Conservation (phyloP, 2,329 filamentous ascomycete genomes). For the Knoxdaviesia capensis region DNA sequence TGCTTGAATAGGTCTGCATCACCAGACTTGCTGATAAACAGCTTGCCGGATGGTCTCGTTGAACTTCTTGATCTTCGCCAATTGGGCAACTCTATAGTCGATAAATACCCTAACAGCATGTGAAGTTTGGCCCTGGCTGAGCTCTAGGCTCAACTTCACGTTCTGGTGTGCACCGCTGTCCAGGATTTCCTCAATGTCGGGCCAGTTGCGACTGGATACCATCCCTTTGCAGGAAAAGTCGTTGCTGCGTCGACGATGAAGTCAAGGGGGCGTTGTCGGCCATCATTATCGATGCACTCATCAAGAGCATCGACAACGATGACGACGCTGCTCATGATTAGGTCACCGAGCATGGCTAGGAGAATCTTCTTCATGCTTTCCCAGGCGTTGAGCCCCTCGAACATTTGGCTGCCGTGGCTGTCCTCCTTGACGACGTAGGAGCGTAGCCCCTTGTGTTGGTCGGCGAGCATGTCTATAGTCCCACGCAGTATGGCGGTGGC, state of each 20-base stretch:
- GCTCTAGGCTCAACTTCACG: constrained; percentile 7
- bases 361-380: constrained; percentile 17
- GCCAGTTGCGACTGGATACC: constrained; percentile 21
- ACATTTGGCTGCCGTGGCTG: constrained; percentile 12
- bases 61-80: constrained; percentile 6
- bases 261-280: constrained; percentile 13
- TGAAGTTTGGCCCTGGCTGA: constrained; percentile 13
- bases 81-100: constrained; percentile 9
- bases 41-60: not conserved
- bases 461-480: constrained; percentile 18
- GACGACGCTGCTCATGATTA: constrained; percentile 8
- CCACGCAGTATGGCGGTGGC: constrained; percentile 19
- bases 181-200: constrained; percentile 12
- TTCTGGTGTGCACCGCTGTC: not conserved
- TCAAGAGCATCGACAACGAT: constrained; percentile 26
- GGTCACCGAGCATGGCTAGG: constrained; percentile 16
- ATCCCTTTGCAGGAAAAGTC: constrained; percentile 15
- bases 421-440: constrained; percentile 15
- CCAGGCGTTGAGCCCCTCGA: constrained; percentile 19
- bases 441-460: constrained; percentile 12
- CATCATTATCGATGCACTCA: constrained; percentile 14
- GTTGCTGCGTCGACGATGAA: constrained; percentile 11
- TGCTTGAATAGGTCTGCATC: constrained; percentile 12
- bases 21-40: constrained; percentile 7
- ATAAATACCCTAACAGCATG: constrained; percentile 16